These are phyloP conservation scores for Yamadazyma sp. DNA, from an alignment of 805 yeast genomes.

Conservation along the genomic window DNA sequence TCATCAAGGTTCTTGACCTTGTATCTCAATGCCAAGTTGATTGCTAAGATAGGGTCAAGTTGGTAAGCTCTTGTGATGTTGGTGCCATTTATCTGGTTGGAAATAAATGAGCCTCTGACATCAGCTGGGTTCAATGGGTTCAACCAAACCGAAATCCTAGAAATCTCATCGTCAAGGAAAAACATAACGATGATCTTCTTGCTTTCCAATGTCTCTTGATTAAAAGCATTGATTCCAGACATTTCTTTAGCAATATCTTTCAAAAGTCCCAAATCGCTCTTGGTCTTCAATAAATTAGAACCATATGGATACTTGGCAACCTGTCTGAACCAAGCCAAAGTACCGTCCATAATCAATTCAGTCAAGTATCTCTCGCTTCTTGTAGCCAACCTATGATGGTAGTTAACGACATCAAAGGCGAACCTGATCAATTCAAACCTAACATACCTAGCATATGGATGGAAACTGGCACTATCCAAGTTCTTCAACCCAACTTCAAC, in stretches of 20 bases:
- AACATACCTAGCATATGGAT: slow-evolving; percentile 74
- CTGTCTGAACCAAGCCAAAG: slow-evolving; percentile 75
- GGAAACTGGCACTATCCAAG: slow-evolving; percentile 63
- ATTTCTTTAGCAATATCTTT: slow-evolving; percentile 46
- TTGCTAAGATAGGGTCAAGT: slow-evolving; percentile 71
- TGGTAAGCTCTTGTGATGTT: slow-evolving; percentile 58
- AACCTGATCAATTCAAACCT: slow-evolving; percentile 74
- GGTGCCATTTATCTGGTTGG: slow-evolving; percentile 34
- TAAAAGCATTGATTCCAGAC: slow-evolving; percentile 22
- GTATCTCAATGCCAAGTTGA: slow-evolving; percentile 64
- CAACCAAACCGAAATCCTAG: slow-evolving; percentile 74
- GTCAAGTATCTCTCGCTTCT: slow-evolving; percentile 47
- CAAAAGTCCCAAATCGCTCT: slow-evolving; percentile 64
- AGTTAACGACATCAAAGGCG: slow-evolving; percentile 61
- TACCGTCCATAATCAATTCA: slow-evolving; percentile 57
- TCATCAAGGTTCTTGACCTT: slow-evolving; percentile 41
- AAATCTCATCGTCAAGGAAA: slow-evolving; percentile 75
- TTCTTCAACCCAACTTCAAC: slow-evolving; percentile 54
- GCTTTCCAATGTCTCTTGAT: slow-evolving; percentile 32
- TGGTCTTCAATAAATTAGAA: slow-evolving; percentile 67
- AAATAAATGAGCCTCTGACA: slow-evolving; percentile 35
- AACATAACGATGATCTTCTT: slow-evolving; percentile 57
- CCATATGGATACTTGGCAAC: slow-evolving; percentile 79
- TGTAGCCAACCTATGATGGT: slow-evolving; percentile 52
- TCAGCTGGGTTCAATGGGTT: slow-evolving; percentile 53